Percentiles rank a stretch among this genome's conserved stretches.
Conservation (phyloP, 139 green algal genomes). For the Chlamydomonas sphaeroides region DNA sequence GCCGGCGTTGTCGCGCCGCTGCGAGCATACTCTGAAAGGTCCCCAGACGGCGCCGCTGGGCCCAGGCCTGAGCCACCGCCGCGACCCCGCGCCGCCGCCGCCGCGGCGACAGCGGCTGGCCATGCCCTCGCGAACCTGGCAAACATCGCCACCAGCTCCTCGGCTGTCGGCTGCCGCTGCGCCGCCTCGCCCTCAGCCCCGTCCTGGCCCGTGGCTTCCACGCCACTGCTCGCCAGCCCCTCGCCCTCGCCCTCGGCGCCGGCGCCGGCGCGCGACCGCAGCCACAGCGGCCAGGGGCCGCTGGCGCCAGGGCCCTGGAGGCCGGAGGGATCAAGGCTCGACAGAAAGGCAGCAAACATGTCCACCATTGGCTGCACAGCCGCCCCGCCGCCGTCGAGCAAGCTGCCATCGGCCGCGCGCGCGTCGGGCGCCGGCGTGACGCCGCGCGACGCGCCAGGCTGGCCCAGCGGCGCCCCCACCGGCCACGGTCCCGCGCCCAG, state of each 20-base stretch:
- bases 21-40: background rate
- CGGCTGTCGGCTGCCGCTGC: background rate
- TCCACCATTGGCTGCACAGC: conserved; percentile 37
- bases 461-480: background rate
- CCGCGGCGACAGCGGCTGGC: background rate
- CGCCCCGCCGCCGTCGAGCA: background rate
- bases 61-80: background rate
- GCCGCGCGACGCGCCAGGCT: background rate
- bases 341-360: conserved; percentile 47
- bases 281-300: background rate
- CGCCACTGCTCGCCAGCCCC: background rate
- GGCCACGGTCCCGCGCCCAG: background rate
- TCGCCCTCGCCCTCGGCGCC: background rate
- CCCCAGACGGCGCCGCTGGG: background rate
- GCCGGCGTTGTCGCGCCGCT: background rate
- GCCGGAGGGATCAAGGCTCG: conserved; percentile 11
- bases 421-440: background rate
- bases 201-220: background rate
- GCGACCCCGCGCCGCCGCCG: background rate
- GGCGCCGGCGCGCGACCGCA: background rate
- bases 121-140: conserved; percentile 7
- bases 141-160: conserved; percentile 38
- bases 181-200: background rate
- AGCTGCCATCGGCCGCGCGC: background rate
- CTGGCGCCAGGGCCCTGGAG: background rate